Conservation (phyloP, 257 asterid genomes). For the Penstemon newberryi region DNA sequence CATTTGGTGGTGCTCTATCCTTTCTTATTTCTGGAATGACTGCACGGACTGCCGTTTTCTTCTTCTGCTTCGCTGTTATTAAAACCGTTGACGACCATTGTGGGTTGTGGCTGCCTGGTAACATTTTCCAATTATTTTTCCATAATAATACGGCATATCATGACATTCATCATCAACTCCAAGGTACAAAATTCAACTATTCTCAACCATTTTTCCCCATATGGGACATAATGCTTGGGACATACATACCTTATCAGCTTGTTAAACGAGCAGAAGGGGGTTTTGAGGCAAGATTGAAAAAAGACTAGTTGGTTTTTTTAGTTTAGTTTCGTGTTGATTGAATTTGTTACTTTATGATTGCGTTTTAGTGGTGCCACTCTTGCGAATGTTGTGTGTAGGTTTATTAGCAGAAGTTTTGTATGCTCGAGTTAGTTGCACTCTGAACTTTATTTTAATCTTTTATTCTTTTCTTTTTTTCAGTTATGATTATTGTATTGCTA, state of each 20-base stretch:
- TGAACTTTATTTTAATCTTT: constrained; percentile 27
- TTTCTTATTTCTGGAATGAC: constrained; percentile 86
- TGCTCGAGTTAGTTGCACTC: constrained; percentile 31
- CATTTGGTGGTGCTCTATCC: constrained; percentile 84
- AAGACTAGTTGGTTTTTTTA: constrained; percentile 39
- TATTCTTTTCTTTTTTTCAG: constrained; percentile 20
- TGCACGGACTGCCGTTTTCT: constrained; percentile 72
- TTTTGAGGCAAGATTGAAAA: constrained; percentile 71
- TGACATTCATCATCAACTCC: constrained; percentile 89
- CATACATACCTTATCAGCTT: constrained; percentile 64
- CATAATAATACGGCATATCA: constrained; percentile 83
- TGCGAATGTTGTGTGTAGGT: constrained; percentile 16
- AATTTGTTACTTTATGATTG: constrained; percentile 24
- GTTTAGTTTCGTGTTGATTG: constrained; percentile 9
- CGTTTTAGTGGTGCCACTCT: constrained; percentile 27
- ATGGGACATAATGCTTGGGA: constrained; percentile 89
- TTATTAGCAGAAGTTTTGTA: constrained; percentile 35
- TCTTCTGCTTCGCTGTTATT: constrained; percentile 82
- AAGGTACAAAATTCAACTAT: constrained; percentile 77
- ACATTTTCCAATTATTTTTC: constrained; percentile 72
- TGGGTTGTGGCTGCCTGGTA: constrained; percentile 89
- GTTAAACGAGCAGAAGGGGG: constrained; percentile 75
- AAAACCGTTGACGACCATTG: constrained; percentile 90
- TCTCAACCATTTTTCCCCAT: constrained; percentile 86
- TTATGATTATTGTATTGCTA: constrained; percentile 23